Percentiles rank a stretch among this genome's conserved stretches.
These are phyloP conservation scores for Fusarium continuum DNA, from an alignment of 2,329 filamentous ascomycete species.

Conservation along the genomic window DNA sequence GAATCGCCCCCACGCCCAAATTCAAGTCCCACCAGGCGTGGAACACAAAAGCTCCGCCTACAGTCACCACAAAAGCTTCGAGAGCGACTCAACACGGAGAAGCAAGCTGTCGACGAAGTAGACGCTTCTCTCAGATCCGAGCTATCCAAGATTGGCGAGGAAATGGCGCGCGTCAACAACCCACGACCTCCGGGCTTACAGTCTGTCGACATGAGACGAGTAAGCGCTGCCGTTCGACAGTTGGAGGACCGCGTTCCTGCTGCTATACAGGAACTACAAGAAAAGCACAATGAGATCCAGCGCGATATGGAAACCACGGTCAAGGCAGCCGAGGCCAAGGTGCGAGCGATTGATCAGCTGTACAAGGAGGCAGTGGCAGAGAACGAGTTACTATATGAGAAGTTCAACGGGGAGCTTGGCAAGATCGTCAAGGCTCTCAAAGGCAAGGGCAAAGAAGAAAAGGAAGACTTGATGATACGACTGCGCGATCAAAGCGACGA, in stretches of 20 bases:
- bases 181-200: slow-evolving; percentile 43
- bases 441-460: slow-evolving; percentile 77
- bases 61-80: slow-evolving; percentile 80
- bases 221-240: slow-evolving; percentile 67
- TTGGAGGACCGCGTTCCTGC: slow-evolving; percentile 74
- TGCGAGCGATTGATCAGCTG: slow-evolving; percentile 84
- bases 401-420: slow-evolving; percentile 89
- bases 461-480: slow-evolving; percentile 77
- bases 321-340: slow-evolving; percentile 78
- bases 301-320: slow-evolving; percentile 77
- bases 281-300: slow-evolving; percentile 71
- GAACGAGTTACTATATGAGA: slow-evolving; percentile 91
- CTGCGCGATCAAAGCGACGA: slow-evolving; percentile 82
- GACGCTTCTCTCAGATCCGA: slow-evolving; percentile 78
- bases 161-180: slow-evolving; percentile 71
- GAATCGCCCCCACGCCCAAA: slow-evolving; percentile 38
- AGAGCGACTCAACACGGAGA: slow-evolving; percentile 85
- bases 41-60: slow-evolving; percentile 67
- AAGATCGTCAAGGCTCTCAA: slow-evolving; percentile 82
- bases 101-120: slow-evolving; percentile 74
- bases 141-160: slow-evolving; percentile 80
- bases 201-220: slow-evolving; percentile 57
- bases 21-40: slow-evolving; percentile 45
- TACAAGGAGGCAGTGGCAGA: slow-evolving; percentile 89
- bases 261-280: slow-evolving; percentile 66